phyloP scores from a whole-genome alignment of 441 rosid genomes.

The Gossypium gossypioides region DNA sequence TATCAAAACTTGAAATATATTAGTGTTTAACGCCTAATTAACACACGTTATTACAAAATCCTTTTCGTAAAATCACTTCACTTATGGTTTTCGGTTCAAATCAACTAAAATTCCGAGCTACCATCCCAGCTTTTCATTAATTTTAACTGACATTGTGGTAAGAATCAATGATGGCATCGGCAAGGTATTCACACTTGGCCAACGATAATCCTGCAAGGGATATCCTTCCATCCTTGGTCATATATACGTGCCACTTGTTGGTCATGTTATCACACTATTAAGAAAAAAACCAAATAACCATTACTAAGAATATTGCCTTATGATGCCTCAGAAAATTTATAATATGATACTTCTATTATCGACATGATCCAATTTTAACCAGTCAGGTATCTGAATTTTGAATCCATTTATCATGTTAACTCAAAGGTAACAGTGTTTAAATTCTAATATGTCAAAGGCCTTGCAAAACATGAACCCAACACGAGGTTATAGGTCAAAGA shows the following conservation, averaged over 20 bases:
- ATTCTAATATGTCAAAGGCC: too few relatives aligned
- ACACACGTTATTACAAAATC: conserved; percentile 19
- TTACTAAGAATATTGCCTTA: background rate
- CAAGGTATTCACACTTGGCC: conserved; percentile 87
- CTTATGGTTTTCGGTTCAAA: background rate
- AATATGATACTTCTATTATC: background rate
- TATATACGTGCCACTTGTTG: conserved; percentile 82
- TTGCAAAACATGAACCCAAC: too few relatives aligned
- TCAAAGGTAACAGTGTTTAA: background rate
- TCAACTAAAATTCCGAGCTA: conserved; percentile 8
- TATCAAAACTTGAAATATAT: background rate
- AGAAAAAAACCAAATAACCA: background rate
- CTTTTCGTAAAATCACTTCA: background rate
- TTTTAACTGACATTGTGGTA: conserved; percentile 65
- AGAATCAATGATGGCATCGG: conserved; percentile 67
- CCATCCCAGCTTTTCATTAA: background rate
- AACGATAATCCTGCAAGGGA: conserved; percentile 75
- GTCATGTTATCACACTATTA: conserved; percentile 85
- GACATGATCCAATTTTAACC: background rate
- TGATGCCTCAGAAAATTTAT: background rate
- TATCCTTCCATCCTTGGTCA: conserved; percentile 94
- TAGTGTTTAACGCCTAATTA: background rate
- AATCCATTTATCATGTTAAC: background rate
- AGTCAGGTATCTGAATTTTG: background rate
- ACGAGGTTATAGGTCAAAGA: too few relatives aligned